Conservation (phyloP, 148 eudicot species). For the Amaranthus hypochondriacus region DNA sequence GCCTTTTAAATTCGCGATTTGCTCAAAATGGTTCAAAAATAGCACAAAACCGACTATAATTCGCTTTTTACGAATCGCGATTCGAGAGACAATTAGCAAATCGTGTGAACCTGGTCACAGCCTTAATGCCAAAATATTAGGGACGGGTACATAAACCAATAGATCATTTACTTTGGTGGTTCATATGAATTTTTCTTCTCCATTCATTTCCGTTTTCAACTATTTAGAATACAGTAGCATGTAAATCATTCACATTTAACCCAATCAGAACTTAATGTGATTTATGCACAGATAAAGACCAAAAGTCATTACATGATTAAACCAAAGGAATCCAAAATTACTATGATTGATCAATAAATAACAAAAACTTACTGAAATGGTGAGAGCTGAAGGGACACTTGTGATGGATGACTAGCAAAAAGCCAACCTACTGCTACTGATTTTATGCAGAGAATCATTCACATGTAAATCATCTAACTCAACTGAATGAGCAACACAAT, state of each 20-base stretch:
- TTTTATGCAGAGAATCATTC: slow-evolving; percentile 22
- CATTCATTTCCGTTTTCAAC: too few relatives aligned
- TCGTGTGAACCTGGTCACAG: too few relatives aligned
- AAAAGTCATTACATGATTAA: not conserved
- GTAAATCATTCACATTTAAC: not conserved
- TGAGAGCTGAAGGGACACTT: slow-evolving; percentile 42
- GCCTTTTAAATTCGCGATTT: too few relatives aligned
- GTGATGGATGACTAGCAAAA: slow-evolving; percentile 34
- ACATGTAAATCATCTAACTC: slow-evolving; percentile 23
- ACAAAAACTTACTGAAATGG: slow-evolving; percentile 50
- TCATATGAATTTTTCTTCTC: too few relatives aligned
- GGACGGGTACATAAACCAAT: too few relatives aligned
- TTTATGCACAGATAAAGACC: not conserved
- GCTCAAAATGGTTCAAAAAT: too few relatives aligned
- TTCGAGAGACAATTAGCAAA: too few relatives aligned
- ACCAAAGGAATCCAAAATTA: not conserved
- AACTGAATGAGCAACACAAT: slow-evolving; percentile 27
- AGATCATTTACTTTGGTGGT: too few relatives aligned
- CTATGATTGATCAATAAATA: not conserved
- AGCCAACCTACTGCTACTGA: slow-evolving; percentile 27
- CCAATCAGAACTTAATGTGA: not conserved
- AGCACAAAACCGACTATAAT: too few relatives aligned
- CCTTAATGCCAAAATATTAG: too few relatives aligned
- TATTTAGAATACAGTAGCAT: not conserved
- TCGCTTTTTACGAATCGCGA: too few relatives aligned